Evolutionary conservation across 495 filamentous ascomycete genomes (phyloP).

Genomic region (Talaromyces trachyspermus): DNA sequence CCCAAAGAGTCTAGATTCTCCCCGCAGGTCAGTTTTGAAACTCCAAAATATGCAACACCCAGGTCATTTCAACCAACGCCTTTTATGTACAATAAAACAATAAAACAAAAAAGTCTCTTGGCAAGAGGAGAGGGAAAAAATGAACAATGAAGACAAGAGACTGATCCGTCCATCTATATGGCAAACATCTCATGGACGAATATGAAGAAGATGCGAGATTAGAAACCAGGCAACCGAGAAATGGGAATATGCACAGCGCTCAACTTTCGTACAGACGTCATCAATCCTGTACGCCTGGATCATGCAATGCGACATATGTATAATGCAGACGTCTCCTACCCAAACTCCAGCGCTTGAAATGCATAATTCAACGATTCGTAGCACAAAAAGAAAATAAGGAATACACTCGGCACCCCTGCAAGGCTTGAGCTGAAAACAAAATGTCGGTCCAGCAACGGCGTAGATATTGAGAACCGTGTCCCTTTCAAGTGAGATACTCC

Average conservation of each 20-base stretch:
- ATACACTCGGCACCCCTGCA: background rate
- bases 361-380: conserved; percentile 5
- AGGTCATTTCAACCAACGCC: conserved; percentile 2
- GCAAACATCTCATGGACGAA: conserved; percentile 2
- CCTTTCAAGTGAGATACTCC: too few relatives aligned
- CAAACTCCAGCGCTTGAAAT: conserved; percentile 11
- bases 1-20: conserved; percentile 2
- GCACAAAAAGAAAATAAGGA: background rate
- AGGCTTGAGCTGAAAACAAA: too few relatives aligned
- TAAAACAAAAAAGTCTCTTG: conserved; percentile 4
- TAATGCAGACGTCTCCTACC: conserved; percentile 5
- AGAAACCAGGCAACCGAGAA: background rate
- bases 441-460: too few relatives aligned
- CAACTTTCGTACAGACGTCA: conserved; percentile 4
- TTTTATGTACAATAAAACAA: conserved; percentile 2
- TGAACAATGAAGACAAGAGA: conserved; percentile 1
- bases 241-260: conserved; percentile 2
- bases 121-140: too few relatives aligned
- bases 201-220: conserved; percentile 7
- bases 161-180: background rate
- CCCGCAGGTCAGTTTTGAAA: background rate
- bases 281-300: conserved; percentile 3
- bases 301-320: conserved; percentile 9
- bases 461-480: too few relatives aligned
- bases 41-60: conserved; percentile 3